Evolutionary conservation across 2,329 filamentous ascomycete species (phyloP).

Genomic region (Aureobasidium lini): DNA sequence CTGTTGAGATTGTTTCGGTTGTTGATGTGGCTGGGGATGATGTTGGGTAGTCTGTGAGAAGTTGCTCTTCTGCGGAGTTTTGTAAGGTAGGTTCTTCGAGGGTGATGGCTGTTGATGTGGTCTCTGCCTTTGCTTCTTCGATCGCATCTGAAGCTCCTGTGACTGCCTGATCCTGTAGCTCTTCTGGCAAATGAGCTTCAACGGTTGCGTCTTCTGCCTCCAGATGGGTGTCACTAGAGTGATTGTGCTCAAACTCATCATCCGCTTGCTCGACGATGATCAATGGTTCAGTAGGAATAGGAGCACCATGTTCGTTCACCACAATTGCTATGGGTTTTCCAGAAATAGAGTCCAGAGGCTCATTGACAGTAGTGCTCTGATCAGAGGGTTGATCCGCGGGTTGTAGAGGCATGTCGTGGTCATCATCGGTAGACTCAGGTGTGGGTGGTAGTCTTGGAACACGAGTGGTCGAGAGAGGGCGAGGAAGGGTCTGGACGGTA

Average conservation of each 20-base stretch:
- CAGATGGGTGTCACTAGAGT: neutral
- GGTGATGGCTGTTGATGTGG: neutral
- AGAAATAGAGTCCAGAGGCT: neutral
- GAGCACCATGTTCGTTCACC: neutral
- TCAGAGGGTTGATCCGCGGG: neutral
- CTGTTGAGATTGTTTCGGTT: neutral
- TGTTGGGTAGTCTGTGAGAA: neutral
- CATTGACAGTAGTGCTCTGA: neutral
- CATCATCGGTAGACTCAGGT: neutral
- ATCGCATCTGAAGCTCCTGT: neutral
- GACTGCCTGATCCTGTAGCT: neutral
- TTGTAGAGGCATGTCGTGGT: neutral
- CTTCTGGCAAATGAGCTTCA: neutral
- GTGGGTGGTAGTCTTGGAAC: conserved; percentile 5
- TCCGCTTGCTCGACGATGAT: conserved; percentile 2
- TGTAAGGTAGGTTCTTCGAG: neutral
- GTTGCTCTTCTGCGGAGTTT: neutral
- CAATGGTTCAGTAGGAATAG: neutral
- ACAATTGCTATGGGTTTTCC: neutral
- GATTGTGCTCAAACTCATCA: neutral
- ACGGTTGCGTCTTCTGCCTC: neutral
- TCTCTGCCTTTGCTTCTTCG: neutral
- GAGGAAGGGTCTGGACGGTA: neutral
- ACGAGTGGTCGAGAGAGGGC: neutral
- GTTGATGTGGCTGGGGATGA: neutral